These are phyloP conservation scores for Globisporangium emineosum DNA, from an alignment of 352 stramenopile species.

Conservation along the genomic window DNA sequence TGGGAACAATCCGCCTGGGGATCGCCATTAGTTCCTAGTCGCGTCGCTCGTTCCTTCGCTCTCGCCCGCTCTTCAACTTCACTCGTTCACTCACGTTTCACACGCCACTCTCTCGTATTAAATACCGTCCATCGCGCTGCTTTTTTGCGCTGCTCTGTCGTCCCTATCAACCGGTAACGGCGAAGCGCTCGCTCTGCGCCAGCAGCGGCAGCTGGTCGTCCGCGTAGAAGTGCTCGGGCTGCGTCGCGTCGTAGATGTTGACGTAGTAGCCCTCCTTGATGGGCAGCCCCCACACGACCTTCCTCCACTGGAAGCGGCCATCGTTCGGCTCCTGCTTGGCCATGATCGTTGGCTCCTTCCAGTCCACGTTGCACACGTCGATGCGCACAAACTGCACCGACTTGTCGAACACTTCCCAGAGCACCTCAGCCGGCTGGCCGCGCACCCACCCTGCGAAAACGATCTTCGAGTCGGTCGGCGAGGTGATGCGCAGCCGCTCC, in stretches of 20 bases:
- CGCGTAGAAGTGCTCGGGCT: conserved; percentile 29
- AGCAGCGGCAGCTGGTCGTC: conserved; percentile 45
- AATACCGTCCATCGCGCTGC: conserved; percentile 8
- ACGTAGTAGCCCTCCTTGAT: conserved; percentile 86
- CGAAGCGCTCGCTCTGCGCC: conserved; percentile 68
- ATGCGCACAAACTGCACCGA: conserved; percentile 72
- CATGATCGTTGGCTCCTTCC: conserved; percentile 78
- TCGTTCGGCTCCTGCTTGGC: conserved; percentile 63
- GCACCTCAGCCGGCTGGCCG: conserved; percentile 71
- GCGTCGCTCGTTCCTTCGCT: too few relatives aligned
- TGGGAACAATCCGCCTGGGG: too few relatives aligned
- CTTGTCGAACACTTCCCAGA: conserved; percentile 74
- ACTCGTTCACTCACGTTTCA: conserved; percentile 6
- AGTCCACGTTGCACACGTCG: conserved; percentile 84
- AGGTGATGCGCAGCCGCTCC: conserved; percentile 52
- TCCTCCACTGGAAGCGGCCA: conserved; percentile 67
- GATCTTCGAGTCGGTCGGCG: conserved; percentile 40
- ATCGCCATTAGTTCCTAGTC: too few relatives aligned
- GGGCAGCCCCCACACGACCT: conserved; percentile 84
- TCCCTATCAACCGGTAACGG: conserved; percentile 40
- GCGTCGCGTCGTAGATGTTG: conserved; percentile 82
- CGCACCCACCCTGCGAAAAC: conserved; percentile 68
- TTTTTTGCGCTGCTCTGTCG: neutral
- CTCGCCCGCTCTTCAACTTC: neutral
- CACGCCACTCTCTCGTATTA: conserved; percentile 13